Conservation (phyloP, 129 eudicot genomes). For the Helianthus annuus region HanXRQr2.0-SUNRISE NC_035436.2:178294483-178294982, state of each 20-base stretch:
- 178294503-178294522: conserved; percentile 21
- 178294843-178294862: background rate
- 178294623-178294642: background rate
- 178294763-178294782: background rate
- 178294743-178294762: background rate
- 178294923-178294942: background rate
- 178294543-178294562: background rate
- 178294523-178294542: background rate
- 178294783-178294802: background rate
- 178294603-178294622: background rate
- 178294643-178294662: background rate
- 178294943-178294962: conserved; percentile 24
- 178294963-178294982: conserved; percentile 34
- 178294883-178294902: background rate
- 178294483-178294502: conserved; percentile 26
- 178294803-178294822: background rate
- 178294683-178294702: background rate
- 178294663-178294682: background rate
- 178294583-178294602: background rate
- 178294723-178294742: background rate
- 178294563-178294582: background rate
- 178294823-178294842: background rate
- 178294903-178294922: background rate
- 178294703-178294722: background rate
- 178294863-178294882: conserved; percentile 5